Evolutionary conservation across 495 filamentous ascomycete species (phyloP), one percentile per base, ranked within the genome.

Genomic region (Massariosphaeria phaeospora): DNA sequence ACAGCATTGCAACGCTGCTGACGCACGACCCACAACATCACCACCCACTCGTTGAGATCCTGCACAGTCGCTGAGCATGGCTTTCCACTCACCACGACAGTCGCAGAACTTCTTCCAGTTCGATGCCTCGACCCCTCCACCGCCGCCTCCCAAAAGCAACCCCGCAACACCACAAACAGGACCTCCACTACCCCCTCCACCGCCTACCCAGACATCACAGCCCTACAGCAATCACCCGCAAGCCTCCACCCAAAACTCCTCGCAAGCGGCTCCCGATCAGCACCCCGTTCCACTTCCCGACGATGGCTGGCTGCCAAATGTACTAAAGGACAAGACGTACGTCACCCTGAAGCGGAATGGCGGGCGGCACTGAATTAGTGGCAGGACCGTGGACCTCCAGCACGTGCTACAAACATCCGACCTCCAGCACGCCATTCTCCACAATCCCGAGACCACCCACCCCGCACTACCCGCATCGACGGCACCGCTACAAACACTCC

Each of bases 361-460:
- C 20, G 13, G 21, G 23, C 20, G 30, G 27, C 27, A 33, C 51
- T 61, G 36, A 55, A 31, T 42, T 43, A 26, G 25, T 15, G 26
- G 24, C 59, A 70, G 68, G 10, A 72, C 70, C 17, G 45, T 62
- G 34, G 70, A 72, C 62, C 63, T 72, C 20, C 66, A 71, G 31
- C 48, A 63, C 54, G 49, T 72, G 40, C 61, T 72, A 43, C 56
- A 61, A 20, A 58, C 59, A 15, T 63, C 62, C 20, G 42, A 57
- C n/a, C 66, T 72, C 35, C 70, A 72, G 55, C 40, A 49, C 20
- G 67, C 70, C 18, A 65, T 73, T 23, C 33, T 72, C 51, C 51
- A 80, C 73, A 77, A 78, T 48, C 82, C 82, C 31, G 70, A 78
- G 9, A 83, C 85, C 46, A 76, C 82, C 25, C 79, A 84, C 75